phyloP scores from a whole-genome alignment of 179 eudicot species.

The Drosera spatulata region DNA sequence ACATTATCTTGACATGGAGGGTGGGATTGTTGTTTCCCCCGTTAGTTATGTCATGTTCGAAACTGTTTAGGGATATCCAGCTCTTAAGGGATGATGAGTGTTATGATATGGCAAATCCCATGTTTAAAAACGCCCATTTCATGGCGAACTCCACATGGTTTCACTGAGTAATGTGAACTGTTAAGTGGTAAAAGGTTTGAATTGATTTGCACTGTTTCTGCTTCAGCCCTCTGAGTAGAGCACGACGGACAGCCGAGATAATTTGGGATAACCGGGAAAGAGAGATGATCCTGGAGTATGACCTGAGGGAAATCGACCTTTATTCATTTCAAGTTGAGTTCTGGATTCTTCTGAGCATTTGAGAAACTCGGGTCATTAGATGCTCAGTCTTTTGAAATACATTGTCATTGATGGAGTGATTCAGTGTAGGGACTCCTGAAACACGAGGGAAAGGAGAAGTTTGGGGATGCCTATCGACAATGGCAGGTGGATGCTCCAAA shows the following conservation, averaged over 20 bases:
- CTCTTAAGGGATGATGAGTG: no score
- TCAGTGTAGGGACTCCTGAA: constrained; percentile 80
- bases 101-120: no score
- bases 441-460: constrained; percentile 70
- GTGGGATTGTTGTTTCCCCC: no score
- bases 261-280: constrained; percentile 75
- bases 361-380: neutral
- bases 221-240: constrained; percentile 73
- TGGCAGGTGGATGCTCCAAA: constrained; percentile 73
- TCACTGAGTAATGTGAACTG: no score
- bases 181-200: no score
- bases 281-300: constrained; percentile 61
- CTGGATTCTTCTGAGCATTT: constrained; percentile 11
- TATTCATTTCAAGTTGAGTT: constrained; percentile 92
- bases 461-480: constrained; percentile 45
- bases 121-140: no score
- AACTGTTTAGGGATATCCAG: no score
- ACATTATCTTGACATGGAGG: no score
- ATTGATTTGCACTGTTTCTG: neutral
- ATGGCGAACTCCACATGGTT: no score
- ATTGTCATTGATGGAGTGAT: constrained; percentile 12
- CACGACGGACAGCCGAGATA: constrained; percentile 90
- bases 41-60: no score
- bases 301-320: constrained; percentile 87
- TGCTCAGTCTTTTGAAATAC: neutral